Percentiles rank a stretch among this genome's conserved stretches.
phyloP scores from a whole-genome alignment of 2,329 filamentous ascomycete species.

The Colletotrichum sp. region DNA sequence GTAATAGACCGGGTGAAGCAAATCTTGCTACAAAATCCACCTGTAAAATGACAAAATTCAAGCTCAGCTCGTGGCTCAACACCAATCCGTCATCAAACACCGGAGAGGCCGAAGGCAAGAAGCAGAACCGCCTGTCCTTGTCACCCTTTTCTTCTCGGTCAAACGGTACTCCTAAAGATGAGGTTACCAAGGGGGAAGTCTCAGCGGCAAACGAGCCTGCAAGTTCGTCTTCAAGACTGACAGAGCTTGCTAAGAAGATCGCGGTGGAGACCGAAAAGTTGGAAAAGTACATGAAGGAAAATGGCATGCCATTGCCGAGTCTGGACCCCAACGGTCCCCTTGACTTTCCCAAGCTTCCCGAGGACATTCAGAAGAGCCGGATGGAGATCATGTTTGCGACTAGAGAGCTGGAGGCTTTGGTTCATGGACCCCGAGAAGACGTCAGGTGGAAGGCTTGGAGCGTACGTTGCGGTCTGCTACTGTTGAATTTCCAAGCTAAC shows the following conservation, averaged over 20 bases:
- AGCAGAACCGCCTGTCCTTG: constrained; percentile 38
- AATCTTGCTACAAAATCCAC: not conserved
- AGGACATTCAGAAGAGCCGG: constrained; percentile 49
- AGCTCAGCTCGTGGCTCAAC: constrained; percentile 39
- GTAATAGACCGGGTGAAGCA: not conserved
- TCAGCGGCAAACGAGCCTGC: not conserved
- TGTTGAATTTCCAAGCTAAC: constrained; percentile 6
- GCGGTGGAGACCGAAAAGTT: constrained; percentile 53
- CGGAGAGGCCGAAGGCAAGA: constrained; percentile 32
- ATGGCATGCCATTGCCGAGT: constrained; percentile 44
- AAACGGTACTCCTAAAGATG: not conserved
- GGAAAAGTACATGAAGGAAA: constrained; percentile 50
- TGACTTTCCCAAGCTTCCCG: constrained; percentile 53
- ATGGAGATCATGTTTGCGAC: constrained; percentile 54
- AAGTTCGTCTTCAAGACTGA: constrained; percentile 38
- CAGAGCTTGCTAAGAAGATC: constrained; percentile 53
- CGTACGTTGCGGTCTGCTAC: constrained; percentile 37
- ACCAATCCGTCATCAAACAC: constrained; percentile 22
- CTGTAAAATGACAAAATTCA: constrained; percentile 34
- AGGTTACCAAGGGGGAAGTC: not conserved
- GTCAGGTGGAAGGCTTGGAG: constrained; percentile 58
- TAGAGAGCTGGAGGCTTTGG: constrained; percentile 50
- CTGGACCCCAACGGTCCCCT: constrained; percentile 49
- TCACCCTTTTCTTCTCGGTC: constrained; percentile 27
- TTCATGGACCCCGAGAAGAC: constrained; percentile 55